Base-by-base conservation (phyloP, 805 yeast species). In the Nakazawaea peltata region DNA sequence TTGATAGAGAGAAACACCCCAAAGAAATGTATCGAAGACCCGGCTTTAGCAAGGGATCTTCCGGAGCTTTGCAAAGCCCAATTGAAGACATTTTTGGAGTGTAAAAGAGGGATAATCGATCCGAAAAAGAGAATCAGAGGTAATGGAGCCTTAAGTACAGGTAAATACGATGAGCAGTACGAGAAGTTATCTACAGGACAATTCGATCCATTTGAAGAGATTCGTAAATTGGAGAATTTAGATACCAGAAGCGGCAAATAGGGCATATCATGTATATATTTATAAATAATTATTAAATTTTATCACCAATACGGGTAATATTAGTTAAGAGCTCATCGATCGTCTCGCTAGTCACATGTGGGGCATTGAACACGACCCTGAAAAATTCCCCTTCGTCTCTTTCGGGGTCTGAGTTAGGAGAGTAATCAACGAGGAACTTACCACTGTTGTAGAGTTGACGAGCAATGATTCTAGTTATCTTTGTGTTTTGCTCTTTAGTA, bases 91-190 rank as follows among this genome's bases (percentile, higher is more conserved):
- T 90, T 84, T 52, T 65, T 88, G 65, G 95, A 88, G 40, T 90
- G 98, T 62, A 83, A 81, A 45, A 74, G 81, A 49, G 97, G 97
- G 10, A 79, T 81, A 50, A 83, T 88, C 36, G 97, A 88, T 49
- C 83, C 87, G 86, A 60, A 88, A 3, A 88, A 86, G 54, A 71
- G 98, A 45, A 83, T 90, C 61, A 69, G 86, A 51, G 97, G 97
- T 4, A 90, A 90, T 51, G 98, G 94, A 1, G 87, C 97, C 0
- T 61, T 84, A 28, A 85, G 95, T 10, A 84, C 94, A 5, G 98
- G 98, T 0, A 81, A 81, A 51, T 90, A 82, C 57, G 96, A 88
- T 49, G 90, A 85, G 40, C 84, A 85, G 34, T 83, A 81, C 44
- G 86, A 78, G 26, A 80, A 83, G 41, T 63, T 90, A 40, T 76